A percentile compares a stretch with the other conserved stretches of the same genome.
These are phyloP conservation scores for Wallacemonas sp. DNA, from an alignment of 208 protist species.

Conservation along the genomic window DNA sequence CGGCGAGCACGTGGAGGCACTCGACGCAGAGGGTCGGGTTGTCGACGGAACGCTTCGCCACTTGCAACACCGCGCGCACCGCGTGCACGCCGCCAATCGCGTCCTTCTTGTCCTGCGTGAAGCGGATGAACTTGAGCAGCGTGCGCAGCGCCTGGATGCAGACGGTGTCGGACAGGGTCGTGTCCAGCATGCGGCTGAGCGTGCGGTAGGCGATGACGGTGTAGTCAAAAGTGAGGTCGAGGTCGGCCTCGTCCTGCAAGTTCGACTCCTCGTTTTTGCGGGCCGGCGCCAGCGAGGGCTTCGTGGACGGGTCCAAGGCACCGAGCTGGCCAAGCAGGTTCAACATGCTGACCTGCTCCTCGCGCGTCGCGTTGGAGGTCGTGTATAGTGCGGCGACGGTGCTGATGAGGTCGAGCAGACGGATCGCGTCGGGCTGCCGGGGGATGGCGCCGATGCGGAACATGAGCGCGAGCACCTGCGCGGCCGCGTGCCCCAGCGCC, in stretches of 20 bases:
- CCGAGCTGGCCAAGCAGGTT: constrained; percentile 90
- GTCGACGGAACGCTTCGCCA: constrained; percentile 75
- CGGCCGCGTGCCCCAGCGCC: constrained; percentile 72
- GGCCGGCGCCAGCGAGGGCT: constrained; percentile 34
- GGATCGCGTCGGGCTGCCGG: constrained; percentile 34
- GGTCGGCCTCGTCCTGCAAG: constrained; percentile 81
- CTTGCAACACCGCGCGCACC: constrained; percentile 77
- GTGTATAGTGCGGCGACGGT: constrained; percentile 79
- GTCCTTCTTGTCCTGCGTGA: constrained; percentile 81
- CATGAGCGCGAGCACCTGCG: constrained; percentile 80
- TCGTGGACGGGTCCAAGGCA: constrained; percentile 76
- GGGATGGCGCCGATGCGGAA: constrained; percentile 65
- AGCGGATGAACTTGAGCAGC: constrained; percentile 84
- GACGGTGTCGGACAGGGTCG: constrained; percentile 80
- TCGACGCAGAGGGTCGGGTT: constrained; percentile 81
- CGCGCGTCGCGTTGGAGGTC: constrained; percentile 52
- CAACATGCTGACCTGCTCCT: constrained; percentile 73
- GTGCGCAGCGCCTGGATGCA: constrained; percentile 83
- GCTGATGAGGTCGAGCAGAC: constrained; percentile 74
- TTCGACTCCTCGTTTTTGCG: constrained; percentile 74
- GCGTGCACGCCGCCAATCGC: constrained; percentile 83
- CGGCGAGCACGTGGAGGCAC: constrained; percentile 82
- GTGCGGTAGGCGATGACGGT: constrained; percentile 91
- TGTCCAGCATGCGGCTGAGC: constrained; percentile 85
- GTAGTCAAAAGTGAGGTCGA: constrained; percentile 92